These are phyloP conservation scores for Spathaspora girioi DNA, from an alignment of 805 yeast genomes.

Conservation along the genomic window DNA sequence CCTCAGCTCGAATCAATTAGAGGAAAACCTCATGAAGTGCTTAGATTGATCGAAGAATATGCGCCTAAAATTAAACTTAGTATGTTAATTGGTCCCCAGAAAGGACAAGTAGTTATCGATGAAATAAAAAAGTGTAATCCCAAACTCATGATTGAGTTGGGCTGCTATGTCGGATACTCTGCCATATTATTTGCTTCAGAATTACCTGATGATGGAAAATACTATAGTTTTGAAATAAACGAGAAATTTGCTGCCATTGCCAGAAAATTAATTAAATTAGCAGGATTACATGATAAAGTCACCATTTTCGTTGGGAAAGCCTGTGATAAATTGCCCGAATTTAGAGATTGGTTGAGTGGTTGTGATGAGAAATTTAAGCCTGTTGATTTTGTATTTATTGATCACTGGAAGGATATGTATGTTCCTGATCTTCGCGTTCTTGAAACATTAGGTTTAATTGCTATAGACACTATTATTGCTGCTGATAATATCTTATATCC, in stretches of 20 bases:
- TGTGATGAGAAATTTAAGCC: slow-evolving; percentile 11
- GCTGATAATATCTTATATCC: slow-evolving; percentile 36
- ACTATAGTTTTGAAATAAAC: slow-evolving; percentile 31
- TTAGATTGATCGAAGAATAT: slow-evolving; percentile 27
- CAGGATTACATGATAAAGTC: slow-evolving; percentile 28
- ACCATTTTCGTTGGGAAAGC: slow-evolving; percentile 33
- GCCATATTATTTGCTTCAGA: slow-evolving; percentile 32
- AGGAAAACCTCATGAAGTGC: slow-evolving; percentile 30
- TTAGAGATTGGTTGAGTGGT: slow-evolving; percentile 13
- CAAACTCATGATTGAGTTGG: slow-evolving; percentile 27
- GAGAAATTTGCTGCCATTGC: slow-evolving; percentile 29
- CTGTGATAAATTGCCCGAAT: slow-evolving; percentile 20
- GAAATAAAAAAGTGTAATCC: slow-evolving; percentile 20
- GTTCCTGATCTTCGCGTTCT: slow-evolving; percentile 40
- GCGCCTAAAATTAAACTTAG: slow-evolving; percentile 11
- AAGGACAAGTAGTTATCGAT: slow-evolving; percentile 24
- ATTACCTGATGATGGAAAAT: slow-evolving; percentile 21
- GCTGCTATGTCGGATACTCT: slow-evolving; percentile 33
- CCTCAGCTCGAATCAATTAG: slow-evolving; percentile 20
- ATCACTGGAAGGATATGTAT: slow-evolving; percentile 36
- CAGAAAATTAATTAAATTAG: slow-evolving; percentile 23
- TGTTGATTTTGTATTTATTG: slow-evolving; percentile 36
- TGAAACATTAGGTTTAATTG: slow-evolving; percentile 36
- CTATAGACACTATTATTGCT: slow-evolving; percentile 34
- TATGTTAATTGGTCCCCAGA: slow-evolving; percentile 31